Percentiles rank a stretch among this genome's conserved stretches.
phyloP scores from a whole-genome alignment of 768 basidiomycete genomes.

The Lactarius evosmus region DNA sequence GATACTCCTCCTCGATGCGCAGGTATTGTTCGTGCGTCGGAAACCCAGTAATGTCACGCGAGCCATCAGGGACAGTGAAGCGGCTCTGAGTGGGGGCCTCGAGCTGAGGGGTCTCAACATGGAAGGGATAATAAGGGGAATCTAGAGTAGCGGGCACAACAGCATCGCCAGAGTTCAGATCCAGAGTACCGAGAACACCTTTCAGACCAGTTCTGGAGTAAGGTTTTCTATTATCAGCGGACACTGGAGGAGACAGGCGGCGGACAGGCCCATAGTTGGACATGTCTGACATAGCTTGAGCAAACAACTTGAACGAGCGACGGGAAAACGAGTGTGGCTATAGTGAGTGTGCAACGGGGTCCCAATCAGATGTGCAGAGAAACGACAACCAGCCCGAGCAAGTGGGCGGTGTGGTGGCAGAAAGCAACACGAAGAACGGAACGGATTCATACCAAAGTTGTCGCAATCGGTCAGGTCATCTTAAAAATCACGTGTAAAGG shows the following conservation, averaged over 20 bases:
- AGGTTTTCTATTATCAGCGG: constrained; percentile 21
- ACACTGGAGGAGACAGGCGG: constrained; percentile 20
- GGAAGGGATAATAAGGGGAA: constrained; percentile 23
- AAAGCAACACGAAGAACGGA: constrained; percentile 21
- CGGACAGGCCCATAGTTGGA: constrained; percentile 24
- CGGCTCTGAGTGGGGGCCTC: constrained; percentile 16
- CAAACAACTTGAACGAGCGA: constrained; percentile 16
- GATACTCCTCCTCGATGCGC: constrained; percentile 25
- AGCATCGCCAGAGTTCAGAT: constrained; percentile 23
- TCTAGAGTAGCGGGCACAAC: constrained; percentile 13
- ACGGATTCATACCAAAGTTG: constrained; percentile 19
- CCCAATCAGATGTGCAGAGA: constrained; percentile 4
- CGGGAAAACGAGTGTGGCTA: constrained; percentile 10
- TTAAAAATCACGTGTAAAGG: constrained; percentile 16
- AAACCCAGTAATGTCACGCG: constrained; percentile 24
- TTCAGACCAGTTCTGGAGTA: constrained; percentile 23
- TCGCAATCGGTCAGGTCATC: background rate
- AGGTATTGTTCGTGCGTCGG: constrained; percentile 27
- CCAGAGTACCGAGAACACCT: constrained; percentile 23
- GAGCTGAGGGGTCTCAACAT: constrained; percentile 20
- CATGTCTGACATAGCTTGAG: constrained; percentile 23
- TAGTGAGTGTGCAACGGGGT: constrained; percentile 20
- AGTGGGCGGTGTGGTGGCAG: constrained; percentile 18
- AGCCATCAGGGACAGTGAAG: constrained; percentile 1
- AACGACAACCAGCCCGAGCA: constrained; percentile 10